Base-by-base conservation (phyloP, 495 filamentous ascomycete genomes). In the Neurospora sp. region DNA sequence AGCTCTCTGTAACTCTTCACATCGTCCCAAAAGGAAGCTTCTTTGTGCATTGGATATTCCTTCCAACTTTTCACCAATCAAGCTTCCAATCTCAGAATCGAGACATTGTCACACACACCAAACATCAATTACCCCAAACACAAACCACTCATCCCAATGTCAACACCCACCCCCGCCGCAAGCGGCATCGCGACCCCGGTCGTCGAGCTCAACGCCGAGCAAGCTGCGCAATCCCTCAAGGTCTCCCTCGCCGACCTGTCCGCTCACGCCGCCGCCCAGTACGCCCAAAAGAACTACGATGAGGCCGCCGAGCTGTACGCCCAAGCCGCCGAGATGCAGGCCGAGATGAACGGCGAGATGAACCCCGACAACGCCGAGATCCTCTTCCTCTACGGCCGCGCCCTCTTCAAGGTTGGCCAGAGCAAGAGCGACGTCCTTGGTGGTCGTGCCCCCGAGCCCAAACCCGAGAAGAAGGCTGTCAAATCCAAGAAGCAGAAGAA, bases 371-470 rank as follows among this genome's bases (percentile, higher is more conserved):
- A 99, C 76, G 95, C 94, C 19, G 94, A 97, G 77, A 85, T 99
- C 38, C 89, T 98, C 19, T 99, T 94, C 81, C 88, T 91, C 71
- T 99, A 99, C 83, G 96, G 96, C 21, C 92, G 94, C 78, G 91
- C 92, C 48, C 86, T 98, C 19, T 97, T 96, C 86, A 92, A 95
- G 78, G 92, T 97, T 72, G 96, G 94, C 24, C 91, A 98, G 76
- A 91, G 88, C 81, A 97, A 96, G 79, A 97, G 93, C 78, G 95
- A 98, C 80, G 95, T 99, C 37, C 86, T 99, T 39, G 96, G 96
- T 74, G 91, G 90, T 10, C 92, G 92, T 78, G 90, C 94, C 1
- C 88, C 91, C 9, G 90, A 78, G 21, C 74, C 79, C n/a, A 84
- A 84, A 76, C 78, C 79, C 4, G 82, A 85, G 72, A 66, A 84